Conservation (phyloP, 768 basidiomycete genomes). For the Pleurotus sapidus region DNA sequence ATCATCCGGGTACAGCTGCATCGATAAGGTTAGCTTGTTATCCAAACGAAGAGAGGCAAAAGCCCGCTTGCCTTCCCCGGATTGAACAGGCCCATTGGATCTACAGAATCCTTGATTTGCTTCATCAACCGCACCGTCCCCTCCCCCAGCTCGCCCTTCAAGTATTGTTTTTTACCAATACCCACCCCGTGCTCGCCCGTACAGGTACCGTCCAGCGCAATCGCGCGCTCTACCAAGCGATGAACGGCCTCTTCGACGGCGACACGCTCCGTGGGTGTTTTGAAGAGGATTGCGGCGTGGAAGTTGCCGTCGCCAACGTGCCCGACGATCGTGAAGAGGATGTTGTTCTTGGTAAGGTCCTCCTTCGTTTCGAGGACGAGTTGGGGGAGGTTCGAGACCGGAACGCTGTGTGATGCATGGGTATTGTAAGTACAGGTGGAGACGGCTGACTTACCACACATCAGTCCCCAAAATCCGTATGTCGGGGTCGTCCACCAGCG, state of each 20-base stretch:
- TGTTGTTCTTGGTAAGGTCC: slow-evolving; percentile 54
- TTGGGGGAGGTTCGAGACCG: slow-evolving; percentile 61
- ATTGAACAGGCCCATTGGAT: slow-evolving; percentile 77
- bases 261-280: slow-evolving; percentile 48
- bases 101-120: slow-evolving; percentile 69
- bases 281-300: slow-evolving; percentile 53
- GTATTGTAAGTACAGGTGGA: background rate
- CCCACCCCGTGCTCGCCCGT: slow-evolving; percentile 89
- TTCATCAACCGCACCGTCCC: slow-evolving; percentile 87
- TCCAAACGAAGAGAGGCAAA: no score
- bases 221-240: slow-evolving; percentile 65
- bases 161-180: slow-evolving; percentile 77
- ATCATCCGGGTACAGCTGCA: no score
- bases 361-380: slow-evolving; percentile 68
- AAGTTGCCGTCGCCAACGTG: slow-evolving; percentile 73
- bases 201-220: slow-evolving; percentile 75
- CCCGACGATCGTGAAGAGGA: slow-evolving; percentile 67
- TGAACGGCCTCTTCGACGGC: slow-evolving; percentile 44
- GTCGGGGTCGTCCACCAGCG: slow-evolving; percentile 47
- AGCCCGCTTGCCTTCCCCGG: slow-evolving; percentile 65
- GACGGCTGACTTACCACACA: slow-evolving; percentile 51
- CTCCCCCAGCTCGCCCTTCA: slow-evolving; percentile 77
- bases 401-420: slow-evolving; percentile 38
- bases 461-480: slow-evolving; percentile 66
- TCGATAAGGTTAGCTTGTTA: no score